Conservation (phyloP, 306 rosid species). For the Citrullus mucosospermus region DNA sequence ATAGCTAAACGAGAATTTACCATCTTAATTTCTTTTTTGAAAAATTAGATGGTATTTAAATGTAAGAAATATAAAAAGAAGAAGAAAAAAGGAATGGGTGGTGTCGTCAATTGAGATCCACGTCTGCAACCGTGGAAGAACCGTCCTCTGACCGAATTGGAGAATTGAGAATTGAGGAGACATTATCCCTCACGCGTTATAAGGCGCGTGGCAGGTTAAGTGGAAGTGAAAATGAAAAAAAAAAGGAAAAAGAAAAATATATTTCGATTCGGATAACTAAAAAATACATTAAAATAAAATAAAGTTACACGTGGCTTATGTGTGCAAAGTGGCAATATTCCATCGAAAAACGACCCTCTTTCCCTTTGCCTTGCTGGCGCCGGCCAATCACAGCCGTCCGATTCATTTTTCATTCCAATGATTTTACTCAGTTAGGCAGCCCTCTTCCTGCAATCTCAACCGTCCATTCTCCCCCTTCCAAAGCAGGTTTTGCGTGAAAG, state of each 20-base stretch:
- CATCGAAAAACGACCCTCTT: constrained; percentile 18
- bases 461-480: neutral
- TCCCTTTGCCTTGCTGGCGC: constrained; percentile 34
- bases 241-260: neutral
- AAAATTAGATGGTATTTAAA: too few species aligned
- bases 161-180: neutral
- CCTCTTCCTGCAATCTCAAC: constrained; percentile 4
- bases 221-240: neutral
- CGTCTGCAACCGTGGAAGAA: neutral
- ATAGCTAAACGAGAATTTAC: too few species aligned
- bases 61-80: too few species aligned
- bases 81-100: too few species aligned
- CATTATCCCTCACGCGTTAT: neutral
- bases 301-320: constrained; percentile 23
- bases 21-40: too few species aligned
- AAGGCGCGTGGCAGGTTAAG: neutral
- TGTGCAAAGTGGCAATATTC: constrained; percentile 19
- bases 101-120: neutral
- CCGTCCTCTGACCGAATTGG: neutral
- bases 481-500: constrained; percentile 12
- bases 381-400: constrained; percentile 12
- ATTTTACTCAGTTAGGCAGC: neutral
- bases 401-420: constrained; percentile 5
- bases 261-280: constrained; percentile 3
- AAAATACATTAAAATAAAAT: constrained; percentile 7